Base-by-base conservation (phyloP, 257 asterid species). In the Prunella vulgaris region DNA sequence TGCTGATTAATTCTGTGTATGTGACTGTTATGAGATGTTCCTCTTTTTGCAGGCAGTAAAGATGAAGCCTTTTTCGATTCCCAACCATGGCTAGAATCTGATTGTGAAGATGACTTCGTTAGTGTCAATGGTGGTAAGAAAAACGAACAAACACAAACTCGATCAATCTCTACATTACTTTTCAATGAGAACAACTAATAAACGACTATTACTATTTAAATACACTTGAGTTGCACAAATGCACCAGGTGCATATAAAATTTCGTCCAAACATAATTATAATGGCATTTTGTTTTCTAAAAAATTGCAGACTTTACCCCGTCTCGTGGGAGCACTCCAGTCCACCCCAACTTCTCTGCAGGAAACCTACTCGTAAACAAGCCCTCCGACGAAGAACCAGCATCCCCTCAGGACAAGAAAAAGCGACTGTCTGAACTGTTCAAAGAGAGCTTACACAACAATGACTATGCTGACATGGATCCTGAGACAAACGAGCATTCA, bases 101-200 rank as follows among this genome's bases (percentile, higher is more conserved):
- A 91, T 63, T 78, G 92, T 1, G 97, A 91, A 17, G 97, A 91
- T 52, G 97, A 89, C 71, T 91, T 84, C 72, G 60, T 33, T 24
- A 91, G 97, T 65, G 93, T 89, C 62, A 83, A 87, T 52, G 96
- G 97, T 44, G 95, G 97, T 91, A 84, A 82, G 93, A 13, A 42
- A 42, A 42, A 42, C 17, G 2, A 42, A 42, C 4, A 1, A 14
- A 42, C 51, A 3, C 17, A 13, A 13, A 42, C 51, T 42, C 51
- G 14, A 37, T 13, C 51, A 42, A 13, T 13, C 51, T 14, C 6
- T 14, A 37, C 44, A 25, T 25, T 25, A 25, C 28, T 25, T 25
- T 25, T 25, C 28, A 25, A 25, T 25, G 28, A 25, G 3, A 25
- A 25, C 28, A 25, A 25, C 3, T 25, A 25, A 25, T 25, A 25